Base-by-base conservation (phyloP, 129 eudicot species). In the Pulicaria dysenterica region DNA sequence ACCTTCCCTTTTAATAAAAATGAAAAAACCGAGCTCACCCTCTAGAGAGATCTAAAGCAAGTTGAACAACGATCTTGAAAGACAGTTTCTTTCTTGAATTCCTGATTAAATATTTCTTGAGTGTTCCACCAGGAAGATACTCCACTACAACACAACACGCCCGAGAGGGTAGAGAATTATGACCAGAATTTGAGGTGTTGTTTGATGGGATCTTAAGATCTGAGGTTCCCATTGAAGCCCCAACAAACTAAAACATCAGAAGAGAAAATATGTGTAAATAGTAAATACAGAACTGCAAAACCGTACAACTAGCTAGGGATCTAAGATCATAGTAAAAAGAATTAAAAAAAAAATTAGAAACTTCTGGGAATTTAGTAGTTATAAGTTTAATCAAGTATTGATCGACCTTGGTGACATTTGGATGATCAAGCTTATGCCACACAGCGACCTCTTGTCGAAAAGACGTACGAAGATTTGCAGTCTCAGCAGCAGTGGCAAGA, bases 101-200 rank as follows among this genome's bases (percentile, higher is more conserved):
- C 74, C 79, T 65, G 56, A 79, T 79, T 42, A 79, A 34, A 39
- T 79, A 79, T 79, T 79, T 79, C 70, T 92, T 93, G 64, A 93
- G 80, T 7, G 96, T 90, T 54, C 96, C 82, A 63, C 82, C 98
- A 0, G 92, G 81, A 71, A 93, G 87, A 82, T 81, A 93, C 86
- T 93, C 98, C 24, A 93, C 98, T 42, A 92, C 95, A 48, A 93
- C 98, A 77, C 96, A 93, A 79, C 96, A 93, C 50, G 96, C 95
- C 80, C 89, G 60, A 40, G 95, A 81, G 7, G 98, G 98, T 66
- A 81, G 84, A 37, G 88, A 72, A 38, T 83, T 85, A 5, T 69
- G 83, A 70, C n/a, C 81, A 24, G 63, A 82, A 73, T 45, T 73
- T 16, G 82, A 72, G 8, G 81, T 34, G 74, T 41, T 77, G 39